Base-by-base conservation (phyloP, 352 stramenopile species). In the Aphanomyces stellatus region DNA sequence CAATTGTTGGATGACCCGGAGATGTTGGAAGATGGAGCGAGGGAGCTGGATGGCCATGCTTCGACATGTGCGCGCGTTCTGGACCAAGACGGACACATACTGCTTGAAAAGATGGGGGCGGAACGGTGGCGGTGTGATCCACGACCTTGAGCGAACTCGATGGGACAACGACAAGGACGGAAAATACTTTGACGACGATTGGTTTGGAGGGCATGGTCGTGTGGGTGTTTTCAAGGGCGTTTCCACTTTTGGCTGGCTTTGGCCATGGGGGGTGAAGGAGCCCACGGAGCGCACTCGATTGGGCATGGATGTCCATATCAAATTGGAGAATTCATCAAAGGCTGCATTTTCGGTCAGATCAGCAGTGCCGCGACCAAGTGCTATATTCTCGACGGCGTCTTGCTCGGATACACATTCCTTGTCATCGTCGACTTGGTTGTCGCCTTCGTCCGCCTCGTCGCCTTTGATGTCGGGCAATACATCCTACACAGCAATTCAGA, bases 1-100 rank as follows among this genome's bases (percentile, higher is more conserved):
- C 28, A 97, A 80, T 71, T 97, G 91, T 2, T 78, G 77, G 71
- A 97, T 85, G 1, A 97, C 86, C 46, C 85, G 51, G 25, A 93
- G 51, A 10, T 71, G 74, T 0, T 71, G 41, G n/a, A 97, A 75
- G 19, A 88, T 81, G 5, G 80, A 70, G 57, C 85, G 88, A 31
- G 79, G 78, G 19, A 97, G 73, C 53, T 88, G 87, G 60, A 64
- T 34, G 13, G 68, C 33, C 43, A 69, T 30, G 15, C 34, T 51
- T 19, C 31, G 56, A 2, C 19, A 40, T 15, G 66, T 37, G 22
- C 25, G 30, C 34, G 66, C 28, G 24, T 67, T 68, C 35, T 55
- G 46, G 19, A 43, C 60, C 28, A 67, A 37, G 19, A 69, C 56
- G n/a, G 59, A 62, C 30, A 69, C 22, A 17, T 63, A 25, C 15